Evolutionary conservation across 805 yeast species (phyloP).

Genomic region (Candida montana): DNA sequence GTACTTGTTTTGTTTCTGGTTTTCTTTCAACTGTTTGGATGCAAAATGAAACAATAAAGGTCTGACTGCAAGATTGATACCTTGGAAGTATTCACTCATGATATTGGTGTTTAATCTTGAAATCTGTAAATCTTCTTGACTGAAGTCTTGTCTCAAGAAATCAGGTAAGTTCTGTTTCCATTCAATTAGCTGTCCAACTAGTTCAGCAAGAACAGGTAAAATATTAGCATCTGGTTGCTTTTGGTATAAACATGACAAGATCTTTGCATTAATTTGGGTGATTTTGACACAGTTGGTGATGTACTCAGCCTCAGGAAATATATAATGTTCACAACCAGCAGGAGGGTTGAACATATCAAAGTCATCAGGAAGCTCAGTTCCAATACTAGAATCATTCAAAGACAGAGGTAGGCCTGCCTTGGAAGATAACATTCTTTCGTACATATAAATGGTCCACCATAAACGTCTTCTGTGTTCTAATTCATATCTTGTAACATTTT

Average conservation of each 20-base stretch:
- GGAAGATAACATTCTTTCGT: slow-evolving; percentile 79
- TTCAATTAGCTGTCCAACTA: slow-evolving; percentile 57
- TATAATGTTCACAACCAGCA: slow-evolving; percentile 53
- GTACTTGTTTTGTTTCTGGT: slow-evolving; percentile 42
- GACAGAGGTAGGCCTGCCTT: slow-evolving; percentile 78
- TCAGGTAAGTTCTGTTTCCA: slow-evolving; percentile 67
- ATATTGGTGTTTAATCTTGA: slow-evolving; percentile 65
- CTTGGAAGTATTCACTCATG: slow-evolving; percentile 81
- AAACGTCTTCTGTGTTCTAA: slow-evolving; percentile 78
- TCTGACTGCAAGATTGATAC: slow-evolving; percentile 71
- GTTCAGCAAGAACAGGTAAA: slow-evolving; percentile 64
- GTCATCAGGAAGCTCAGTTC: slow-evolving; percentile 70
- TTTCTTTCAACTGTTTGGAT: slow-evolving; percentile 53
- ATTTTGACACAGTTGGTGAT: slow-evolving; percentile 73
- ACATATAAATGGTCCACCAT: slow-evolving; percentile 83
- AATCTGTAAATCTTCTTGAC: slow-evolving; percentile 43
- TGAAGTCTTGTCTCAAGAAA: slow-evolving; percentile 60
- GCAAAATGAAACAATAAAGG: slow-evolving; percentile 76
- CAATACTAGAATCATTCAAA: slow-evolving; percentile 76
- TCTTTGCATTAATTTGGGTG: slow-evolving; percentile 72
- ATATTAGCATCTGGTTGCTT: slow-evolving; percentile 74
- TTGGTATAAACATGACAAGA: slow-evolving; percentile 63
- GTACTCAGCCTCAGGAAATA: slow-evolving; percentile 75
- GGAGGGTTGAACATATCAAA: slow-evolving; percentile 63
- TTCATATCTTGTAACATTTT: slow-evolving; percentile 57